These are phyloP conservation scores for Rhizoclosmatium globosum DNA, from an alignment of 192 early-diverging fungal species.

Conservation along the genomic window DNA sequence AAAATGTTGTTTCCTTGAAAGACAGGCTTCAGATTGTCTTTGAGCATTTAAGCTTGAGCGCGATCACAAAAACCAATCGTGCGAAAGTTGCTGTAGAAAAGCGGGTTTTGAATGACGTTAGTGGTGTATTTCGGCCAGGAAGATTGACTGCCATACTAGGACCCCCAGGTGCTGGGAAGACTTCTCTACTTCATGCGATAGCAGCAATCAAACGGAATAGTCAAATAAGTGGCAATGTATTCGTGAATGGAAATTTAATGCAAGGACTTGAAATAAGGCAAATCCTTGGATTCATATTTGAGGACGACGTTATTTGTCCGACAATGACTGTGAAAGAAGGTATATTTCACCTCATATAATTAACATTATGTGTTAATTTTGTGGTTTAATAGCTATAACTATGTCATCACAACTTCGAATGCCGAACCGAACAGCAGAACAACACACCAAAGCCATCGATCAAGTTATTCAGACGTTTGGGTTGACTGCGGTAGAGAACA, in stretches of 20 bases:
- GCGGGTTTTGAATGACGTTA: conserved; percentile 25
- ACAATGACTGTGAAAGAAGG: conserved; percentile 77
- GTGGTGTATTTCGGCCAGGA: conserved; percentile 60
- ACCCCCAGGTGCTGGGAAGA: conserved; percentile 80
- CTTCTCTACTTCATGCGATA: conserved; percentile 34
- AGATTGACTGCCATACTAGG: conserved; percentile 86
- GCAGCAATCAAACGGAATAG: conserved; percentile 58
- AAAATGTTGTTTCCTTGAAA: neutral
- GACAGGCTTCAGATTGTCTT: neutral
- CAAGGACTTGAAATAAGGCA: conserved; percentile 57
- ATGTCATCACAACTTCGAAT: conserved; percentile 67
- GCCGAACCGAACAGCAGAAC: conserved; percentile 48
- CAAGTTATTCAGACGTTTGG: conserved; percentile 64
- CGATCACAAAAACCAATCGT: neutral
- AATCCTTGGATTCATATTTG: conserved; percentile 59
- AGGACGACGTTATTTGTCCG: conserved; percentile 68
- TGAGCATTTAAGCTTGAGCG: neutral
- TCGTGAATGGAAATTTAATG: conserved; percentile 61
- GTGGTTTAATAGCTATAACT: conserved; percentile 58
- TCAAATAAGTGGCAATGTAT: conserved; percentile 53
- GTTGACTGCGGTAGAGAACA: conserved; percentile 69
- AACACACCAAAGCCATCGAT: conserved; percentile 38
- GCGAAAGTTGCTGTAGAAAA: neutral
- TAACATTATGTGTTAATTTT: too few species aligned
- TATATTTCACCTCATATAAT: neutral